phyloP scores from a whole-genome alignment of 768 basidiomycete species.

The Calvatia gigantea region DNA sequence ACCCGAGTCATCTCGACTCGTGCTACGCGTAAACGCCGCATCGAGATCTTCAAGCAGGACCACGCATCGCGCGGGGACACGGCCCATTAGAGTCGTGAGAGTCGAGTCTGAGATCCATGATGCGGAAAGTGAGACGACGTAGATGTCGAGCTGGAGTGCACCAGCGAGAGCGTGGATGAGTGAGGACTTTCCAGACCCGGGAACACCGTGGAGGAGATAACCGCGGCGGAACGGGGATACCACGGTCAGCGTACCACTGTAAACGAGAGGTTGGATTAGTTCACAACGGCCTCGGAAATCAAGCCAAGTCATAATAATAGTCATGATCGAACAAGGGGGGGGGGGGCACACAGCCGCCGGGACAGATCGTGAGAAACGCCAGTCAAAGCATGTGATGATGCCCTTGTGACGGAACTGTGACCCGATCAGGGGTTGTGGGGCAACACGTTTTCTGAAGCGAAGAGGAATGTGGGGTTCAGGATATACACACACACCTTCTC shows the following conservation, averaged over 20 bases:
- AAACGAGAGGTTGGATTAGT: not conserved
- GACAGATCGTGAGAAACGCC: slow-evolving; percentile 1
- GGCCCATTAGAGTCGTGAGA: slow-evolving; percentile 81
- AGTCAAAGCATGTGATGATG: slow-evolving; percentile 8
- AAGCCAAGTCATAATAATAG: no score
- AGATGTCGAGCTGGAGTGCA: slow-evolving; percentile 87
- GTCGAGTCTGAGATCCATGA: slow-evolving; percentile 89
- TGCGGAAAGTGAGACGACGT: slow-evolving; percentile 82
- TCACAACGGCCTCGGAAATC: no score
- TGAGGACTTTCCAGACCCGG: slow-evolving; percentile 84
- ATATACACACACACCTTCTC: slow-evolving; percentile 58
- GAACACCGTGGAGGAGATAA: slow-evolving; percentile 79
- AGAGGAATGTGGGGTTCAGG: not conserved
- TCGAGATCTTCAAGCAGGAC: slow-evolving; percentile 90
- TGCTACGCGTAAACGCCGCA: slow-evolving; percentile 80
- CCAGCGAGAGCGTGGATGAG: slow-evolving; percentile 87
- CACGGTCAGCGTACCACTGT: slow-evolving; percentile 91
- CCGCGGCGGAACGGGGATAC: slow-evolving; percentile 90
- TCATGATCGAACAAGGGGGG: no score
- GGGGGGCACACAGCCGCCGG: not conserved
- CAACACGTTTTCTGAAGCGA: not conserved
- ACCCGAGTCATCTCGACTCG: slow-evolving; percentile 55
- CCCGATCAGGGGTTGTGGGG: not conserved
- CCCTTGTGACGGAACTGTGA: not conserved
- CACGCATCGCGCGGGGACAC: slow-evolving; percentile 81